Evolutionary conservation across 2,329 filamentous ascomycete species (phyloP), one percentile per base, ranked within the genome.

Genomic region (Apiospora koreana): DNA sequence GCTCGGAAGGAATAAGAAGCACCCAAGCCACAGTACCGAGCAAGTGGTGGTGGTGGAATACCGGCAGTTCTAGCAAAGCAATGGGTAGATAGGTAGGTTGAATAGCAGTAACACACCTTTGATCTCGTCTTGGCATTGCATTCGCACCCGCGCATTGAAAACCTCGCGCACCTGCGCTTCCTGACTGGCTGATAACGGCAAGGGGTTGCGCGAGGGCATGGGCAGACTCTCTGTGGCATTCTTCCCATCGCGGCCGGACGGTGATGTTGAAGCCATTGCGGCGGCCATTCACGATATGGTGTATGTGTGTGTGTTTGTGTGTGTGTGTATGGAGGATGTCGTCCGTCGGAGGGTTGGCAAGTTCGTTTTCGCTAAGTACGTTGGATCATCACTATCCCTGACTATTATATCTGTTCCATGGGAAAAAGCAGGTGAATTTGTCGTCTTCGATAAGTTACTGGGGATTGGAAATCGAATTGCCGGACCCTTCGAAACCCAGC

Each of bases 111-210:
- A 43, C 72, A 2, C 66, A 94, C 93, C 90, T 83, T 93, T 93
- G 70, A 96, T 95, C 78, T 95, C 93, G 0, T 89, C 87, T 6
- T 90, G 89, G 82, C 95, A 98, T 76, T 91, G 86, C 43, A 85
- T 86, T 74, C 94, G 88, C 72, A 97, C 94, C 70, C 93, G 88
- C 70, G 79, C 80, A 71, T 86, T 85, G 72, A 79, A 82, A 71
- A 79, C 79, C 70, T 83, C 81, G 8, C 79, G 81, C 35, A 80
- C 77, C 71, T 82, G 81, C 69, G 80, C 81, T 66, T 82, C 80
- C 73, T 83, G 82, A 75, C 78, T 83, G 23, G 79, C 80, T 48
- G 80, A 80, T 10, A 98, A 86, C 38, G 95, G 95, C 58, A 97
- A 84, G 21, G 95, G 95, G 78, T 95, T 96, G 75, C 89, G 88